Evolutionary conservation across 345 rosid species (phyloP), one percentile per base, ranked within the genome.

Genomic region (Ceriops zippeliana): DNA sequence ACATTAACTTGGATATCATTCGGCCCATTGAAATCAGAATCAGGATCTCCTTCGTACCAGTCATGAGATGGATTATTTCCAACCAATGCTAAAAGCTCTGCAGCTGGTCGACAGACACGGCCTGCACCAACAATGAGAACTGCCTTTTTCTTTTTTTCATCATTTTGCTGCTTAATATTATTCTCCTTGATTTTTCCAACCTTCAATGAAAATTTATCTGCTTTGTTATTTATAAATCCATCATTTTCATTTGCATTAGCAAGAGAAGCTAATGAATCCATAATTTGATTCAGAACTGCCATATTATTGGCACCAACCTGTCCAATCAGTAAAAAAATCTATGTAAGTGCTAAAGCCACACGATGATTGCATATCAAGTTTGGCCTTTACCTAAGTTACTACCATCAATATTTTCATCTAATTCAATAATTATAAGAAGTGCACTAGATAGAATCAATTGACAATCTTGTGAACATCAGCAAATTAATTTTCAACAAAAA

Each of bases 91-190:
- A 93, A 47, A 71, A 90, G 69, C 80, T 89, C 87, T 61, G 81
- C 90, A 79, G 96, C 97, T 0, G 98, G 96, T 46, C 76, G 89
- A 77, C 97, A 93, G 65, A 93, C 98, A 56, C 91, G 87, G 31
- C 98, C 98, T 58, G 97, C 98, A 26, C 98, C 98, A 73, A 91
- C 78, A 75, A 93, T 91, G 58, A 93, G 85, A 79, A 89, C 90
- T 4, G 85, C 57, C 62, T 71, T 69, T 75, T 62, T 87, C 73
- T 62, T 83, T 53, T 71, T 75, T 53, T 59, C 70, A 37, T 77
- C 84, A 63, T 64, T 52, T 70, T 38, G 78, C 68, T 70, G 71
- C 77, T 75, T 75, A 30, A 31, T 72, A 51, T 61, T 81, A 47
- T 52, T 78, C 68, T 83, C 84, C 79, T 81, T 84, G 71, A 83